Conservation (phyloP, 305 asterid genomes). For the Fraxinus sp. region DNA sequence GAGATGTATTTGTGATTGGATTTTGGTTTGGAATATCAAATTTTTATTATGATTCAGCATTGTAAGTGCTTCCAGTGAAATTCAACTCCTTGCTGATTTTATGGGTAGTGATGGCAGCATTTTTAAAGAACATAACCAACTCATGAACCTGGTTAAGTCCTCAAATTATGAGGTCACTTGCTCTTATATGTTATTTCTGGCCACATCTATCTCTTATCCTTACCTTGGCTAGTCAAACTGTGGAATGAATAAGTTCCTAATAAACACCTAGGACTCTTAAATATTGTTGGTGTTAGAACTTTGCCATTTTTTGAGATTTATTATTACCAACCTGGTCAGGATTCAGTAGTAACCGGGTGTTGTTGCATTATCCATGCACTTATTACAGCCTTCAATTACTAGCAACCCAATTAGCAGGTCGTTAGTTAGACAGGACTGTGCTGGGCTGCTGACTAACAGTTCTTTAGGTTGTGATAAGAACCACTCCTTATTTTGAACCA, state of each 20-base stretch:
- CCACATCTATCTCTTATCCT: neutral
- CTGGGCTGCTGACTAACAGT: neutral
- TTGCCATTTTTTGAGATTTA: neutral
- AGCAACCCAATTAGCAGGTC: neutral
- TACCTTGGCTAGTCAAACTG: neutral
- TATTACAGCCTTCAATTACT: neutral
- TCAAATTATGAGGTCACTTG: neutral
- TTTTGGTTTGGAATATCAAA: neutral
- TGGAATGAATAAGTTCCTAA: neutral
- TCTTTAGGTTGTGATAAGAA: neutral
- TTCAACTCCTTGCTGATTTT: slow-evolving; percentile 5
- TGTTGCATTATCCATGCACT: neutral
- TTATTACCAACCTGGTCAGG: neutral
- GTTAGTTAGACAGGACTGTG: neutral
- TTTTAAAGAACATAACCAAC: neutral
- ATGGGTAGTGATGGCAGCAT: neutral
- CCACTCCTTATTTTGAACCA: neutral
- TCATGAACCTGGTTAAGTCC: slow-evolving; percentile 14
- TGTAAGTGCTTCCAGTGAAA: slow-evolving; percentile 4
- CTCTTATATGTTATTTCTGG: neutral
- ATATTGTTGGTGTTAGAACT: neutral
- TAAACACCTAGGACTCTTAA: neutral
- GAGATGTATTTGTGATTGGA: neutral
- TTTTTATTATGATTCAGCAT: neutral
- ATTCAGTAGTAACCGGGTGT: neutral